These are phyloP conservation scores for Zygosaccharomyces pseudobailii DNA, from an alignment of 1,139 yeast species.

Conservation along the genomic window DNA sequence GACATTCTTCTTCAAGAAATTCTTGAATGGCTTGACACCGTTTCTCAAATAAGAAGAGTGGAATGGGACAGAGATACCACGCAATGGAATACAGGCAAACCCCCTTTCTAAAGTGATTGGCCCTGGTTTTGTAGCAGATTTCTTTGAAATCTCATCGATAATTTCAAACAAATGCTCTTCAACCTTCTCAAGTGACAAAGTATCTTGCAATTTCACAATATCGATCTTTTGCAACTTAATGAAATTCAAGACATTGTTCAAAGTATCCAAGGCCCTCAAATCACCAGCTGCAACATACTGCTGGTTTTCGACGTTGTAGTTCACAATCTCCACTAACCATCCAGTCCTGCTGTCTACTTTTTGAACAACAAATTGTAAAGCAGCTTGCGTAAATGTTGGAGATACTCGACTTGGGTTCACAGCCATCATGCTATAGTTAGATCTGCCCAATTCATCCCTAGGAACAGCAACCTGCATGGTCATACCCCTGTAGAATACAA, in stretches of 20 bases:
- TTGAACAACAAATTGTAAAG: constrained; percentile 90
- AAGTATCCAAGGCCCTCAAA: constrained; percentile 86
- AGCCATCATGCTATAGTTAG: constrained; percentile 99
- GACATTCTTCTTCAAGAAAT: constrained; percentile 93
- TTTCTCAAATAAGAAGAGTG: constrained; percentile 95
- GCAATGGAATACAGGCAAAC: constrained; percentile 94
- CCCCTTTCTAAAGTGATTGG: constrained; percentile 98
- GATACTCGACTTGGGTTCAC: constrained; percentile 94
- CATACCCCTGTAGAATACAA: constrained; percentile 99
- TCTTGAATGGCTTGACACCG: constrained; percentile 98
- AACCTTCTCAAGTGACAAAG: constrained; percentile 80
- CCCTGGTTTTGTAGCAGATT: constrained; percentile 82
- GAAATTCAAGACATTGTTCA: constrained; percentile 89
- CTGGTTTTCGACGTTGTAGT: constrained; percentile 95
- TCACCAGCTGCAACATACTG: constrained; percentile 99
- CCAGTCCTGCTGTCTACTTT: constrained; percentile 76
- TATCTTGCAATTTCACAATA: constrained; percentile 78
- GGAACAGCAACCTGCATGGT: constrained; percentile 99
- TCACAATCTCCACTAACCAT: constrained; percentile 97
- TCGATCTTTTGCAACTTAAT: constrained; percentile 91
- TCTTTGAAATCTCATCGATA: constrained; percentile 75
- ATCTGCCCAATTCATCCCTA: constrained; percentile 89
- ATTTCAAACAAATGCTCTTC: constrained; percentile 83
- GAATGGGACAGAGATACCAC: constrained; percentile 99
- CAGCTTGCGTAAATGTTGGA: constrained; percentile 85